These are phyloP conservation scores for Microdochium bolleyi DNA, from an alignment of 2,329 filamentous ascomycete species.

Conservation along the genomic window DNA sequence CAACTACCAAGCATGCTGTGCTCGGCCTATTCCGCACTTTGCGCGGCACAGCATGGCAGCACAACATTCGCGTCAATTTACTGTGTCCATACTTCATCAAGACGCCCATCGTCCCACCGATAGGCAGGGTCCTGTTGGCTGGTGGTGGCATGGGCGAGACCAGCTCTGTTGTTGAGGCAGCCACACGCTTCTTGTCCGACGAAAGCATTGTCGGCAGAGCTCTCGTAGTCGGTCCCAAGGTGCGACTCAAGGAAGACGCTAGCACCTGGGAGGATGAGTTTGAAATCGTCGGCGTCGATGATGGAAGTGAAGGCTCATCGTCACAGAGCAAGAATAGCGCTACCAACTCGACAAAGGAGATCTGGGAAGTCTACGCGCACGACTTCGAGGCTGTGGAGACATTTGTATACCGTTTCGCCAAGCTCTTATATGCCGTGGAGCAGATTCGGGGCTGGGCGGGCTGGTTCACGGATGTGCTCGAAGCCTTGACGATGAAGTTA, in stretches of 20 bases:
- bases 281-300: neutral
- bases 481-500: neutral
- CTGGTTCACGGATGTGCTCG: neutral
- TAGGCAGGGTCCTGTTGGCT: constrained; percentile 43
- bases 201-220: constrained; percentile 46
- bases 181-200: constrained; percentile 53
- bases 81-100: constrained; percentile 60
- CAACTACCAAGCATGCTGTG: constrained; percentile 57
- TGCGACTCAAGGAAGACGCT: neutral
- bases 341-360: neutral
- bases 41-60: constrained; percentile 35
- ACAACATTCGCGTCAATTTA: constrained; percentile 55
- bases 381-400: neutral
- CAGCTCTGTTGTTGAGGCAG: constrained; percentile 56
- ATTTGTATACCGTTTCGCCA: neutral
- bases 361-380: neutral
- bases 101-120: constrained; percentile 45
- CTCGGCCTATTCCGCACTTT: constrained; percentile 56
- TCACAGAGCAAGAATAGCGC: neutral
- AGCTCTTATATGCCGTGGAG: neutral
- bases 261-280: neutral
- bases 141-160: constrained; percentile 44
- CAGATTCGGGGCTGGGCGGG: neutral
- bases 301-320: neutral
- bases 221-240: constrained; percentile 44